Evolutionary conservation across 345 rosid genomes (phyloP).

Genomic region (Rhodomyrtus tomentosa): DNA sequence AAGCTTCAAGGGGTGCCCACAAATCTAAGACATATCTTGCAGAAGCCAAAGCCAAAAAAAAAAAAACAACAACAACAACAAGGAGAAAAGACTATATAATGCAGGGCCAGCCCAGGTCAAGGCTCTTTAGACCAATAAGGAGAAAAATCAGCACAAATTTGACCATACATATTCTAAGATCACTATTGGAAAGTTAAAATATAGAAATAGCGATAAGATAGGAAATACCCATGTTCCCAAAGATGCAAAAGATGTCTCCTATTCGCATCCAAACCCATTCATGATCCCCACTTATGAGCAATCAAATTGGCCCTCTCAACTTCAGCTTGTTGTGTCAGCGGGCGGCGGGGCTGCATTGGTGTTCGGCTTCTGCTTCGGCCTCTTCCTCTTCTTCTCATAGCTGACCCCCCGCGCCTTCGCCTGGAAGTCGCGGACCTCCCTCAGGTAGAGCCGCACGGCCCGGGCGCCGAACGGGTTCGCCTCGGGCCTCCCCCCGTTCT

Average conservation of each 20-base stretch:
- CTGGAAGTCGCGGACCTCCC: slow-evolving; percentile 89
- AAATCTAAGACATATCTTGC: background rate
- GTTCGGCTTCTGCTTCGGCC: slow-evolving; percentile 11
- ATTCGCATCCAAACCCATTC: background rate
- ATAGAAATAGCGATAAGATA: background rate
- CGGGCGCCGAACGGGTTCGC: slow-evolving; percentile 84
- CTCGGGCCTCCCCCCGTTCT: slow-evolving; percentile 78
- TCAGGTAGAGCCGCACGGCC: slow-evolving; percentile 68
- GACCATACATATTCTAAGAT: background rate
- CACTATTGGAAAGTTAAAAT: background rate
- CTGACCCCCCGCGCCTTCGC: slow-evolving; percentile 94
- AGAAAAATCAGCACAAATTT: background rate
- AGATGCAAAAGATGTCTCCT: background rate
- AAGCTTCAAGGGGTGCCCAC: background rate
- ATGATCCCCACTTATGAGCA: background rate
- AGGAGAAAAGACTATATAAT: background rate
- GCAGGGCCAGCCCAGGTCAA: background rate
- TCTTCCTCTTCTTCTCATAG: slow-evolving; percentile 75
- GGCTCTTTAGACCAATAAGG: background rate
- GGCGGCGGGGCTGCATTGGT: background rate
- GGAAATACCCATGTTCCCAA: background rate
- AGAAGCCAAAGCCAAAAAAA: background rate
- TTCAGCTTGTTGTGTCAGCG: background rate
- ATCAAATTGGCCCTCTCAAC: background rate
- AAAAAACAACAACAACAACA: background rate